A percentile compares a stretch with the other conserved stretches of the same genome.
These are phyloP conservation scores for Myrica gale DNA, from an alignment of 306 rosid species.

Conservation along the genomic window DNA sequence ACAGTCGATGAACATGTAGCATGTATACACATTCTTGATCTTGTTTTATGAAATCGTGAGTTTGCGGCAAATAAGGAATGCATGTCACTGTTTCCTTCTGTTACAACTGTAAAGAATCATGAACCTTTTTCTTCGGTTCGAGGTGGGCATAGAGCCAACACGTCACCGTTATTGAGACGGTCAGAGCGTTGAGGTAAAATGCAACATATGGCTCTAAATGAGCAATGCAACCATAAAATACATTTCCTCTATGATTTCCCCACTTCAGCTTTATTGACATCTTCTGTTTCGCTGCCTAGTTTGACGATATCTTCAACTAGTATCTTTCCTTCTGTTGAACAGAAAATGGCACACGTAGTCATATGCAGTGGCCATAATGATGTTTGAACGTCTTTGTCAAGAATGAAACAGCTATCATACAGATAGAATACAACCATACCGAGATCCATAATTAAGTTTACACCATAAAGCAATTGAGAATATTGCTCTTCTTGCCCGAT, in stretches of 20 bases:
- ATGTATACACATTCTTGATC: too few relatives aligned
- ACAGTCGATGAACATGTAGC: too few relatives aligned
- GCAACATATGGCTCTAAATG: neutral
- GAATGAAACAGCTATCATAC: neutral
- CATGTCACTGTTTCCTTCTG: neutral
- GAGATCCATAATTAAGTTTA: neutral
- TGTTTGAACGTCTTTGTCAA: neutral
- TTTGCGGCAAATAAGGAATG: neutral
- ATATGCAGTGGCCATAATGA: neutral
- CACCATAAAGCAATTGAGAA: neutral
- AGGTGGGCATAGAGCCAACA: neutral
- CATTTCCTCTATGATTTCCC: constrained; percentile 23
- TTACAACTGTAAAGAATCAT: neutral
- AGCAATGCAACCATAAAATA: constrained; percentile 2
- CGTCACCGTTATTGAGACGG: neutral
- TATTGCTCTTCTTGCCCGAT: neutral
- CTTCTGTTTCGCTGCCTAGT: constrained; percentile 36
- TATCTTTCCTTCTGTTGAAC: constrained; percentile 45
- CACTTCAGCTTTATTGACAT: constrained; percentile 17
- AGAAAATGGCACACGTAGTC: neutral
- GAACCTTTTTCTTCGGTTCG: neutral
- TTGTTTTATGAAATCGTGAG: neutral
- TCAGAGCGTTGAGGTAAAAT: neutral
- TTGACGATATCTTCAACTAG: constrained; percentile 46
- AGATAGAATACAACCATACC: neutral